Base-by-base conservation (phyloP, 2,329 filamentous ascomycete species). In the Paracoccidioides brasiliensis region DNA sequence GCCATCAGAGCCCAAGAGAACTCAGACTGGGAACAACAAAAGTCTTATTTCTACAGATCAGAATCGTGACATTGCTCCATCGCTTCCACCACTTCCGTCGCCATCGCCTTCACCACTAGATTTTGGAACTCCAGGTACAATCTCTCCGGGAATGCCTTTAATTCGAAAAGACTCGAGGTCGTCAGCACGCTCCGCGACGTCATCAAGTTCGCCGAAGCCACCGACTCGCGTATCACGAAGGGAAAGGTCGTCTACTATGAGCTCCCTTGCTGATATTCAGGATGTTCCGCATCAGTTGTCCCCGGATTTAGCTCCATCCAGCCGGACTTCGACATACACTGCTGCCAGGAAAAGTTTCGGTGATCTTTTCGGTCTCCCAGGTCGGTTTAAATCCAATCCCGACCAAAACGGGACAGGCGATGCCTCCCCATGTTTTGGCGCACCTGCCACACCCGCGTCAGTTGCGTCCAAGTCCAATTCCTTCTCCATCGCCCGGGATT, bases 311-410 rank as follows among this genome's bases (percentile, higher is more conserved):
- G 66, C 70, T 8, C 72, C 70, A 3, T 77, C 76, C 2, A 77
- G 74, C 3, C 79, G 90, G 53, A 90, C 83, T 5, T 95, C 90
- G 0, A 88, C 85, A 0, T 95, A 89, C 0, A 91, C 85, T 0
- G 78, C 74, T n/a, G 90, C 90, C 4, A 81, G 93, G 55, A 93
- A 90, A 70, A 97, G 91, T 70, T 89, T 98, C 63, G 89, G 90
- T 54, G 93, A 95, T 62, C 75, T 97, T 22, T 83, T 98, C 64
- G 85, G 82, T 12, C 74, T 96, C 38, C 77, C 81, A 22, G 80
- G 82, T 59, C 82, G 90, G 59, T 78, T 95, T 57, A 81, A 91
- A 51, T 87, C 94, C 64, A 88, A 88, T 62, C 87, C 87, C 0
- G 90, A 95, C 50, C 79, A 85, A 5, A 74, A 80, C 43, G 78